Base-by-base conservation (phyloP, 495 filamentous ascomycete genomes). In the Zalerion maritima region DNA sequence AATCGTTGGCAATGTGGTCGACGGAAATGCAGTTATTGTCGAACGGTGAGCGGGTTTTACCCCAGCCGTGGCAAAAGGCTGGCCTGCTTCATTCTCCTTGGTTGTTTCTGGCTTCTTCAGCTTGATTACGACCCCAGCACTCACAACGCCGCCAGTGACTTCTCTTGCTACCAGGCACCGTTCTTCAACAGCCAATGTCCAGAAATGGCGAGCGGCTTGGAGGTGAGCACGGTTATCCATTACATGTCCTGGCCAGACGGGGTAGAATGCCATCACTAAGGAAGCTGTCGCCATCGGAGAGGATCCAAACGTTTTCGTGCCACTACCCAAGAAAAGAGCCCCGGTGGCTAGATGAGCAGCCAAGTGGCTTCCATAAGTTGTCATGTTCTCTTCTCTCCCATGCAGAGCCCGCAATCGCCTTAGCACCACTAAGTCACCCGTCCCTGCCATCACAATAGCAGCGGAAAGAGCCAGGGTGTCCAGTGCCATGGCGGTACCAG, bases 141-240 rank as follows among this genome's bases (percentile, higher is more conserved):
- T n/a, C n/a, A n/a, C n/a, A n/a, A n/a, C n/a, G n/a, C n/a, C n/a
- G n/a, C n/a, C n/a, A n/a, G 81, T 78, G 5, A 87, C 68, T 38
- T 96, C 87, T 25, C 82, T 76, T 5, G 78, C 67, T 3, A 99
- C 66, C 3, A 96, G 64, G 46, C 89, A 96, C 28, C 89, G 73
- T 1, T 81, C 71, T 36, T 96, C 89, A 5, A 83, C 76, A 4
- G 91, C 89, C 6, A 99, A 65, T 9, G 92, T 85, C 89, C 89
- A 99, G 45, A 99, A 75, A 52, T 99, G 89, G 2, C 91, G 77
- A 63, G 96, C 92, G 5, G 89, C 89, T 63, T 99, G 89, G 3
- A 96, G 65, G 37, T 99, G 89, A 15, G 80, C 83, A 45, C 77
- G 80, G 45, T 94, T 94, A 57, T 96, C 89, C 28, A 89, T 74